Conservation (phyloP, 805 yeast genomes). For the Candida tibetensis region DNA sequence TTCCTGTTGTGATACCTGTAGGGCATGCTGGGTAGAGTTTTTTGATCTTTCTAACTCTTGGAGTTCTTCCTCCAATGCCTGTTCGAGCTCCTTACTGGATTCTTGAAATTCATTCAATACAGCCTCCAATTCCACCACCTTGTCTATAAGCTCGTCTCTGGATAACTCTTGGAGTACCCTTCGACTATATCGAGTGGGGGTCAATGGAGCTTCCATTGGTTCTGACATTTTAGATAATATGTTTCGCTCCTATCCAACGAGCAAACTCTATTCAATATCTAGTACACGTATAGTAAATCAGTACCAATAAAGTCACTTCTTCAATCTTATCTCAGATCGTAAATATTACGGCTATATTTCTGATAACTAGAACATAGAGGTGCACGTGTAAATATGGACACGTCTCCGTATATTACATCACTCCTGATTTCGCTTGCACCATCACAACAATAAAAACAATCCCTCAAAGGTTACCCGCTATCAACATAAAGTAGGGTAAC, state of each 20-base stretch:
- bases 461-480: conserved; percentile 11
- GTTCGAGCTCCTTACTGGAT: conserved; percentile 43
- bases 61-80: conserved; percentile 43
- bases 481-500: conserved; percentile 13
- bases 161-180: conserved; percentile 8
- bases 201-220: conserved; percentile 7
- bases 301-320: too few species aligned
- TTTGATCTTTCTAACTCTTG: conserved; percentile 30
- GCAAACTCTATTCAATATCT: too few species aligned
- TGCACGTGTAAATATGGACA: too few species aligned
- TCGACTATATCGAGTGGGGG: conserved; percentile 11
- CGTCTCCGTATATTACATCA: too few species aligned
- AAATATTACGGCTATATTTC: too few species aligned
- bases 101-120: conserved; percentile 43
- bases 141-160: conserved; percentile 21
- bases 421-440: too few species aligned
- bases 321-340: too few species aligned
- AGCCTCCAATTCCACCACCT: conserved; percentile 34
- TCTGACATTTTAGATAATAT: neutral
- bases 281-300: conserved; percentile 1
- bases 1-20: conserved; percentile 18
- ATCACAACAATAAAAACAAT: neutral
- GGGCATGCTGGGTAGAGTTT: conserved; percentile 13
- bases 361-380: too few species aligned
- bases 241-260: too few species aligned